Base-by-base conservation (phyloP, 2,329 filamentous ascomycete genomes). In the Fusarium pseudoanthophilum region DNA sequence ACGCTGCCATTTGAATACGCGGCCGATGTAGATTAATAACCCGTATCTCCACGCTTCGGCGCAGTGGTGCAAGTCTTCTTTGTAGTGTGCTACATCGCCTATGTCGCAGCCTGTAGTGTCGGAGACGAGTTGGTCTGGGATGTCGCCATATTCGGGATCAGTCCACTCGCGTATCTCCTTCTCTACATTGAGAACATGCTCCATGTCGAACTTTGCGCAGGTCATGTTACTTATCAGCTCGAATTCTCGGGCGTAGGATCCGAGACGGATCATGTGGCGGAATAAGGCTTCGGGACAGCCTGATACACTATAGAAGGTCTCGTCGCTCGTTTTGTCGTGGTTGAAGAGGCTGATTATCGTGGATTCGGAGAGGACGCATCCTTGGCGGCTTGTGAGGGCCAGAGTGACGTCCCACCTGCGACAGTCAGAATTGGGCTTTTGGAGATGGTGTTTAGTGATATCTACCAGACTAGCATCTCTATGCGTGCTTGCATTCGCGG, bases 361-460 rank as follows among this genome's bases (percentile, higher is more conserved):
- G 16, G 48, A 52, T 6, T 52, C 49, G 11, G 49, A 52, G n/a
- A 52, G 49, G 16, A 52, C 49, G 6, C 49, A 52, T 8, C 49
- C 49, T 36, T 52, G 49, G 0, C 49, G 30, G 16, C 49, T 36
- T 20, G 49, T 52, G 16, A 52, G 49, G 3, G 49, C 49, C 15
- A 52, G n/a, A 36, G 49, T 52, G 1, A 52, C 30, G 2, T 52
- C 49, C 49, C 49, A 52, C 49, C 49, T 52, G 11, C 0, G 1
- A 15, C 0, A 1, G 18, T 52, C 3, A 52, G 6, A 24, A 11
- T 14, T 26, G 0, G 6, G 3, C 7, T 2, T 26, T 2, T 26
- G 18, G 7, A 26, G 9, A 0, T 2, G 4, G 30, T 10, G 5
- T 5, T 34, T 24, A 0, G 30, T 20, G 1, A 11, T 36, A 10